These are phyloP conservation scores for Hypholoma fasciculare DNA, from an alignment of 768 basidiomycete genomes.

Conservation along the genomic window DNA sequence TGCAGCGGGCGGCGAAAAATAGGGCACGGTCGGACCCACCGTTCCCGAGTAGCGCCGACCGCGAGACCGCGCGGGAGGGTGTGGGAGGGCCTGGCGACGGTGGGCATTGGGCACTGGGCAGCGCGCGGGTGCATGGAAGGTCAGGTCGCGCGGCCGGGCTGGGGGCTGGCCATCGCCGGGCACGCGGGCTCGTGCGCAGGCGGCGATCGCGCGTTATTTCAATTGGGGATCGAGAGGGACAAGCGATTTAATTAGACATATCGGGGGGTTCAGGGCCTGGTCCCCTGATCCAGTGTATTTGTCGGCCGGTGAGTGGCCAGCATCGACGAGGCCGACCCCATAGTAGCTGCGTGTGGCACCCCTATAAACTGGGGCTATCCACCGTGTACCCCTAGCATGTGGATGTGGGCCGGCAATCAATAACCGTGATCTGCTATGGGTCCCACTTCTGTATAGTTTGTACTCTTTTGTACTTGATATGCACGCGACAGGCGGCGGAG, in stretches of 20 bases:
- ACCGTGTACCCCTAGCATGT: neutral
- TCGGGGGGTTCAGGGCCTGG: neutral
- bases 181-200: neutral
- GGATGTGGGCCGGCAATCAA: neutral
- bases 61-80: neutral
- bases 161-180: neutral
- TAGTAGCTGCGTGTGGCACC: neutral
- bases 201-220: neutral
- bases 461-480: neutral
- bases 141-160: no score
- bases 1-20: neutral
- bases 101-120: neutral
- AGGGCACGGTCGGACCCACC: neutral
- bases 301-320: neutral
- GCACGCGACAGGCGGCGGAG: neutral
- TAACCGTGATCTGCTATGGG: neutral
- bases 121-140: neutral
- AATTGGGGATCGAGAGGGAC: neutral
- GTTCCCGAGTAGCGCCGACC: neutral
- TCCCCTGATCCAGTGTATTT: neutral
- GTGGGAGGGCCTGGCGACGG: neutral
- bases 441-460: neutral
- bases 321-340: neutral
- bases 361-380: neutral
- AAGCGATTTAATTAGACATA: neutral